Percentiles rank a stretch among this genome's conserved stretches.
phyloP scores from a whole-genome alignment of 2,329 filamentous ascomycete genomes.

The Botrytis hyacinthi region DNA sequence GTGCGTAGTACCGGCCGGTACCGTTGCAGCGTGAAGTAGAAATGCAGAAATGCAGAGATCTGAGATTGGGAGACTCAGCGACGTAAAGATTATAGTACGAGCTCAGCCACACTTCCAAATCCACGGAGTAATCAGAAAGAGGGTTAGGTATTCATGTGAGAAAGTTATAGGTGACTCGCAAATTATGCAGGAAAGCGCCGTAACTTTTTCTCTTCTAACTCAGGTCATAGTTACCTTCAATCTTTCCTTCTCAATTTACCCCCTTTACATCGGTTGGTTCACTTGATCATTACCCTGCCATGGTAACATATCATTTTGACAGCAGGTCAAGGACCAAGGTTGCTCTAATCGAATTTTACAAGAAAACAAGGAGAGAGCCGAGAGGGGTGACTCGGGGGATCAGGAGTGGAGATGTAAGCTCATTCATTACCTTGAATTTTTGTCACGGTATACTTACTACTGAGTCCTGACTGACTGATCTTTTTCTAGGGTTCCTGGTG shows the following conservation, averaged over 20 bases:
- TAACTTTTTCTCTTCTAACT: neutral
- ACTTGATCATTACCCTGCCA: neutral
- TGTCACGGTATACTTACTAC: neutral
- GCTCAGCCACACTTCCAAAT: neutral
- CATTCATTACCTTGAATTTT: neutral
- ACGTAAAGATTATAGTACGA: neutral
- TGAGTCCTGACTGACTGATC: neutral
- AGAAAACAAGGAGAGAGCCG: neutral
- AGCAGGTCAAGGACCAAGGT: conserved; percentile 1
- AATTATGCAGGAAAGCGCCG: conserved; percentile 11
- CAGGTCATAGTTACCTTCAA: neutral
- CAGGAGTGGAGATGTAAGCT: neutral
- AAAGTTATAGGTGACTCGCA: neutral
- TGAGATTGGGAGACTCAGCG: neutral
- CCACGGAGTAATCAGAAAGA: neutral
- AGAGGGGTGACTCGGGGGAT: neutral
- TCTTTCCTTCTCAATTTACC: neutral
- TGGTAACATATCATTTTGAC: neutral
- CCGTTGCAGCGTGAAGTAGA: neutral
- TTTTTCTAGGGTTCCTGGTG: neutral
- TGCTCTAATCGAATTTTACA: neutral
- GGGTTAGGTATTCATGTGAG: neutral
- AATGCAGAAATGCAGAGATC: neutral
- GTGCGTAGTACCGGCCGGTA: neutral
- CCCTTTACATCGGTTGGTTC: conserved; percentile 9